Evolutionary conservation across 2,329 filamentous ascomycete genomes (phyloP).

Genomic region (Trichocomaceae sp.): DNA sequence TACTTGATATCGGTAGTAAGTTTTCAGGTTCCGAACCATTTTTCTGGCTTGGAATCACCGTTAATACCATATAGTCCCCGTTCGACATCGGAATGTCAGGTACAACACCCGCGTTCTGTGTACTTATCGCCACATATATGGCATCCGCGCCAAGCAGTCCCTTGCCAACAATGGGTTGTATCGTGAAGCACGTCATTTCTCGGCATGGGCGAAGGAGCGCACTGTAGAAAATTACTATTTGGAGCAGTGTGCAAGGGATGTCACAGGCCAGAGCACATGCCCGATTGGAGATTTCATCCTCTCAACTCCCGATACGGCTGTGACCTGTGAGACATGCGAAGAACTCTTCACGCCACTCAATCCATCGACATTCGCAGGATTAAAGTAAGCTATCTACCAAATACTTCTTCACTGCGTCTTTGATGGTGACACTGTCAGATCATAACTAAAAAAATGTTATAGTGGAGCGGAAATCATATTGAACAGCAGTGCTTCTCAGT

Average conservation of each 20-base stretch:
- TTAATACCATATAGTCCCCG: slow-evolving; percentile 5
- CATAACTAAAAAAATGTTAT: slow-evolving; percentile 48
- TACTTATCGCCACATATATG: slow-evolving; percentile 59
- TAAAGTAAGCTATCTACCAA: background rate
- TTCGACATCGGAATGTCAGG: slow-evolving; percentile 49
- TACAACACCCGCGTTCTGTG: slow-evolving; percentile 48
- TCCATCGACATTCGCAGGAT: slow-evolving; percentile 11
- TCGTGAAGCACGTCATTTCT: slow-evolving; percentile 45
- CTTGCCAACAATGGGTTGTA: slow-evolving; percentile 63
- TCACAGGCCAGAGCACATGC: slow-evolving; percentile 29
- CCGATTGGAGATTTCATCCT: slow-evolving; percentile 61
- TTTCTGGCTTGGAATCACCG: background rate
- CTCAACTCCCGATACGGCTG: slow-evolving; percentile 52
- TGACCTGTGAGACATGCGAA: slow-evolving; percentile 44
- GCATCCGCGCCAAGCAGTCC: slow-evolving; percentile 60
- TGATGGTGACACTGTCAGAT: background rate
- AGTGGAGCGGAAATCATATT: slow-evolving; percentile 65
- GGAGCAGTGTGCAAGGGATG: slow-evolving; percentile 48
- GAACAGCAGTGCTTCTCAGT: slow-evolving; percentile 48
- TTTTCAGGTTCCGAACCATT: background rate
- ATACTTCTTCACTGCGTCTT: background rate
- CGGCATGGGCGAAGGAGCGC: slow-evolving; percentile 52
- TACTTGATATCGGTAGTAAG: slow-evolving; percentile 12
- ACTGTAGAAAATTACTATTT: slow-evolving; percentile 56
- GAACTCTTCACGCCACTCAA: slow-evolving; percentile 53